These are phyloP conservation scores for Imleria badia DNA, from an alignment of 768 basidiomycete genomes.

Conservation along the genomic window DNA sequence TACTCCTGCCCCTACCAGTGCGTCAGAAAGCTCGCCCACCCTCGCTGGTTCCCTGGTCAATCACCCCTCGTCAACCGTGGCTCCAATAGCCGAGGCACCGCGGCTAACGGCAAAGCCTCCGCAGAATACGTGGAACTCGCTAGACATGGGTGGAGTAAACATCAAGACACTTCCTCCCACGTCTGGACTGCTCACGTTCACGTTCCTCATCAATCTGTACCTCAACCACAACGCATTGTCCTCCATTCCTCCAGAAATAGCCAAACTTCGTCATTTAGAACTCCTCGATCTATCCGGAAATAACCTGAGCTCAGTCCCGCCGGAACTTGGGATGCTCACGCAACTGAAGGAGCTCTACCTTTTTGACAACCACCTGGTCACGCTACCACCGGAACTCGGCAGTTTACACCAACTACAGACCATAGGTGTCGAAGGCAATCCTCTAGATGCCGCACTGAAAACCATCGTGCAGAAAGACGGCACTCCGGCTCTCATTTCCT, in stretches of 20 bases:
- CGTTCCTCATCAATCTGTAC: slow-evolving; percentile 92
- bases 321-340: slow-evolving; percentile 89
- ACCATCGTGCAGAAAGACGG: slow-evolving; percentile 91
- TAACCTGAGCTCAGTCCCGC: slow-evolving; percentile 70
- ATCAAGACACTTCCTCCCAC: slow-evolving; percentile 85
- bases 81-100: slow-evolving; percentile 66
- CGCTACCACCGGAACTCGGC: slow-evolving; percentile 85
- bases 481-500: slow-evolving; percentile 83
- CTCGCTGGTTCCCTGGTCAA: slow-evolving; percentile 38
- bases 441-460: slow-evolving; percentile 75
- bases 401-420: slow-evolving; percentile 90
- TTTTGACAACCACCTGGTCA: slow-evolving; percentile 92
- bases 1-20: slow-evolving; percentile 32
- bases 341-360: slow-evolving; percentile 89
- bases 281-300: slow-evolving; percentile 93
- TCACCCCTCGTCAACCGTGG: slow-evolving; percentile 76
- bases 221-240: slow-evolving; percentile 92
- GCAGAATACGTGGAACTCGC: slow-evolving; percentile 80
- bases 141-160: slow-evolving; percentile 95
- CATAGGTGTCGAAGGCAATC: slow-evolving; percentile 96
- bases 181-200: slow-evolving; percentile 79
- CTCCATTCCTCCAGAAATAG: slow-evolving; percentile 77
- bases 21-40: slow-evolving; percentile 37
- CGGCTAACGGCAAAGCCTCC: slow-evolving; percentile 68
- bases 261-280: slow-evolving; percentile 81